These are phyloP conservation scores for Condylostoma magnum DNA, from an alignment of 169 alveolate species.

Conservation along the genomic window DNA sequence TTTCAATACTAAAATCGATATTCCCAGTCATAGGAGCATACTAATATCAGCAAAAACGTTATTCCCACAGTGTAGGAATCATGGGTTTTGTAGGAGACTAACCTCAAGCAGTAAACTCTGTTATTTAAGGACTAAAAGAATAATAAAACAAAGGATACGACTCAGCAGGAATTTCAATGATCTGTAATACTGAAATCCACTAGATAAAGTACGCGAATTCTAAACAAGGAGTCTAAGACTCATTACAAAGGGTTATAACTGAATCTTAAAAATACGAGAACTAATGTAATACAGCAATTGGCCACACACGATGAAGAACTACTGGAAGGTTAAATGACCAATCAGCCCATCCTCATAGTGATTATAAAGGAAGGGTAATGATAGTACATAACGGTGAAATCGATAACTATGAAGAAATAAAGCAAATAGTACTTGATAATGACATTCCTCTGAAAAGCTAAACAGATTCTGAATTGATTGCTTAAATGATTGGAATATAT, in stretches of 20 bases:
- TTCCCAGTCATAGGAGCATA: too few relatives aligned
- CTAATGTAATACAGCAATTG: conserved; percentile 91
- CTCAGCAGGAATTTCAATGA: conserved; percentile 93
- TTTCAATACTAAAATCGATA: too few relatives aligned
- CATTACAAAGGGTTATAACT: conserved; percentile 73
- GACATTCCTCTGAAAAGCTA: conserved; percentile 81
- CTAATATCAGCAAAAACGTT: neutral
- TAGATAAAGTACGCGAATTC: conserved; percentile 85
- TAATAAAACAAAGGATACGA: conserved; percentile 94
- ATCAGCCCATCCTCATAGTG: conserved; percentile 98
- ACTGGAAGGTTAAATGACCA: conserved; percentile 95
- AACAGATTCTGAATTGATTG: conserved; percentile 97
- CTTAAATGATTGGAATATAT: conserved; percentile 89
- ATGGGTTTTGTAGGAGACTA: conserved; percentile 87
- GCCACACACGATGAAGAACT: conserved; percentile 99
- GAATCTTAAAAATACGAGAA: conserved; percentile 71
- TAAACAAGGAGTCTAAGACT: conserved; percentile 70
- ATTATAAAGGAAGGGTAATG: conserved; percentile 84
- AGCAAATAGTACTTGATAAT: conserved; percentile 55
- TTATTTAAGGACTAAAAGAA: conserved; percentile 85
- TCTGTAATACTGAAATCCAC: conserved; percentile 64
- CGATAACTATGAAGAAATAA: conserved; percentile 80
- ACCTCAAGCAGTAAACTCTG: conserved; percentile 69
- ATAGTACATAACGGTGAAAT: conserved; percentile 97
- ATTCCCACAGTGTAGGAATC: conserved; percentile 67